Evolutionary conservation across 495 filamentous ascomycete species (phyloP), one percentile per base, ranked within the genome.

Genomic region (Penicillium maclennaniae): DNA sequence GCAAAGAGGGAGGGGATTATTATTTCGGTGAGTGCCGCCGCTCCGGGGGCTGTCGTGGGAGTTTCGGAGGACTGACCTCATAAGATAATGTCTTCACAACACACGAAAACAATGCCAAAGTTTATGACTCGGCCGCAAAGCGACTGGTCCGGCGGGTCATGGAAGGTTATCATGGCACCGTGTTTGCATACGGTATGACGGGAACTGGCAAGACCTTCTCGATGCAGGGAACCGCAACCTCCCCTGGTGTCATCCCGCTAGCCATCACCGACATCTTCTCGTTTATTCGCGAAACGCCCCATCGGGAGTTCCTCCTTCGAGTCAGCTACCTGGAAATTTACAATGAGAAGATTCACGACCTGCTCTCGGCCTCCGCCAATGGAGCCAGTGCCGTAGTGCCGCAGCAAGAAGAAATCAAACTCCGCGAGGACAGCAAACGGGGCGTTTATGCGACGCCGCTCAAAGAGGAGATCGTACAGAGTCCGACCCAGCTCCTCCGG

Each of bases 321-420:
- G 95, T 98, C 61, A 97, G 93, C 77, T 98, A 97, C 66, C 74
- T 98, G 43, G 93, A 98, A 70, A 98, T 98, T 42, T 98, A 98
- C 74, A 98, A 98, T 64, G 93, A 98, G 68, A 93, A 83, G 72
- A 97, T 98, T 34, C 87, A 97, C 62, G 93, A 98, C 69, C 79
- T 98, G 5, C 77, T 98, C 31, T 91, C 87, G 26, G 84, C 90
- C 60, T 78, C 88, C 4, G 73, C 77, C 25, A 69, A 55, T 28
- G 77, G 75, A 6, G 72, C 72, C 34, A 76, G 74, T 5, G 72
- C 72, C 37, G 72, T 78, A 1, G 69, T 70, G 19, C 63, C 72
- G 14, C 78, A 75, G 47, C 83, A 83, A 47, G 93, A 97, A 60
- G 93, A 98, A 61, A 97, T 98, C 69, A 97, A 97, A 70, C 73